phyloP scores from a whole-genome alignment of 768 basidiomycete genomes.

The Boletales sp. region DNA sequence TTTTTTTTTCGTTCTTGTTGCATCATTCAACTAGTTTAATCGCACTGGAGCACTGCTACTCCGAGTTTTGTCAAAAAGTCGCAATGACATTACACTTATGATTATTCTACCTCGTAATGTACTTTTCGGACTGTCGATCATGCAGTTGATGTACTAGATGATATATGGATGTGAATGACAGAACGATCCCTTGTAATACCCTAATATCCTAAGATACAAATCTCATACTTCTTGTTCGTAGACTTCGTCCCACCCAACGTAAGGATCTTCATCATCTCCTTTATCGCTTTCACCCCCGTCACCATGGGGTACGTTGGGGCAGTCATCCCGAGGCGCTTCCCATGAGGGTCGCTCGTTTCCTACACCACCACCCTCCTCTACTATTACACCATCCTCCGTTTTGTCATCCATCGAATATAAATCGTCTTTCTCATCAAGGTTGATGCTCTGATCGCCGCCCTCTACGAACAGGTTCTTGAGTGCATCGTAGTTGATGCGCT shows the following conservation, averaged over 20 bases:
- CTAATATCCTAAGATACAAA: not conserved
- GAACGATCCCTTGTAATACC: too few relatives aligned
- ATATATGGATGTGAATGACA: too few relatives aligned
- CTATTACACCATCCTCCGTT: conserved; percentile 37
- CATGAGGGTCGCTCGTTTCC: conserved; percentile 32
- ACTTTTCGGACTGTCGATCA: conserved; percentile 8
- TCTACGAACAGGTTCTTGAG: conserved; percentile 75
- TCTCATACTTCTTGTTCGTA: conserved; percentile 70
- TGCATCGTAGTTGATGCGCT: conserved; percentile 91
- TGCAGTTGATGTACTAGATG: not conserved
- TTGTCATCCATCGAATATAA: conserved; percentile 55
- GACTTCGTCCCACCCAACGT: conserved; percentile 43
- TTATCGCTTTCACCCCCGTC: conserved; percentile 38
- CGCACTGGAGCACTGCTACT: conserved; percentile 2
- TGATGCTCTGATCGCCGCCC: conserved; percentile 16
- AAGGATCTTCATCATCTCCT: conserved; percentile 31
- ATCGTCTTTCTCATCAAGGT: conserved; percentile 42
- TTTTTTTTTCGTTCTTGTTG: conserved; percentile 1
- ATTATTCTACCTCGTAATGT: conserved; percentile 26
- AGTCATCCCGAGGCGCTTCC: conserved; percentile 11
- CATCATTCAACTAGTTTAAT: conserved; percentile 3
- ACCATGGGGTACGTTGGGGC: conserved; percentile 5
- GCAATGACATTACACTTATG: conserved; percentile 25
- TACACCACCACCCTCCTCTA: conserved; percentile 40
- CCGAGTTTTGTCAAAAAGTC: conserved; percentile 26